A percentile compares a stretch with the other conserved stretches of the same genome.
Evolutionary conservation across 164 flowering plant genomes (phyloP).

Genomic region (Berberis thunbergii): DNA sequence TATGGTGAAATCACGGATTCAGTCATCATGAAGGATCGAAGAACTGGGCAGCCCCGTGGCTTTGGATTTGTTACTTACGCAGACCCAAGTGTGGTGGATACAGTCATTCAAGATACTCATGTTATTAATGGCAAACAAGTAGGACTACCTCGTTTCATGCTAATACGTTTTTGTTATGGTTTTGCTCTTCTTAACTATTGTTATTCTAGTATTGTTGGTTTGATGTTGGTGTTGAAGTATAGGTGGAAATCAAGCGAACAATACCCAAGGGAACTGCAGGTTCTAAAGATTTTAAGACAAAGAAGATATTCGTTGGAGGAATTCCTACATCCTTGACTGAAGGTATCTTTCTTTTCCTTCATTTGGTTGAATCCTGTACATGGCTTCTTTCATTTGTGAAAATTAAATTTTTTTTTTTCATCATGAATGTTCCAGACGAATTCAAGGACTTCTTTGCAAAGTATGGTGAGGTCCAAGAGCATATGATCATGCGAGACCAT

Average conservation of each 20-base stretch:
- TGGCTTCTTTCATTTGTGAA: background rate
- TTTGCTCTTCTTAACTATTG: background rate
- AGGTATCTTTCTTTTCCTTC: background rate
- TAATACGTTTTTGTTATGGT: background rate
- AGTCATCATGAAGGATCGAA: slow-evolving; percentile 53
- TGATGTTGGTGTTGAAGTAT: background rate
- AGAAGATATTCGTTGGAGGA: slow-evolving; percentile 67
- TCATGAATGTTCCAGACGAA: slow-evolving; percentile 30
- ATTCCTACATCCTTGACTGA: slow-evolving; percentile 26
- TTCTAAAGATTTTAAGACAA: slow-evolving; percentile 34
- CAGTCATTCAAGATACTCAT: slow-evolving; percentile 50
- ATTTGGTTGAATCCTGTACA: background rate
- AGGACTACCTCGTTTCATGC: slow-evolving; percentile 6
- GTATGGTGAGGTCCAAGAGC: slow-evolving; percentile 49
- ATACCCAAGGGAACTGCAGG: slow-evolving; percentile 48
- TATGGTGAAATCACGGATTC: slow-evolving; percentile 61
- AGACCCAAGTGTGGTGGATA: slow-evolving; percentile 44
- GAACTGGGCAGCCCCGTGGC: slow-evolving; percentile 49
- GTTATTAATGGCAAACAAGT: slow-evolving; percentile 54
- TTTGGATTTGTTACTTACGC: slow-evolving; percentile 68
- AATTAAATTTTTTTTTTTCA: background rate
- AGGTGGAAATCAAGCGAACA: slow-evolving; percentile 55
- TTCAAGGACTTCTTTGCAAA: slow-evolving; percentile 55
- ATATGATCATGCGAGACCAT: slow-evolving; percentile 61
- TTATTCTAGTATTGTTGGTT: background rate